Conservation (phyloP, 208 protist species). For the Wallacemonas sp. region DNA sequence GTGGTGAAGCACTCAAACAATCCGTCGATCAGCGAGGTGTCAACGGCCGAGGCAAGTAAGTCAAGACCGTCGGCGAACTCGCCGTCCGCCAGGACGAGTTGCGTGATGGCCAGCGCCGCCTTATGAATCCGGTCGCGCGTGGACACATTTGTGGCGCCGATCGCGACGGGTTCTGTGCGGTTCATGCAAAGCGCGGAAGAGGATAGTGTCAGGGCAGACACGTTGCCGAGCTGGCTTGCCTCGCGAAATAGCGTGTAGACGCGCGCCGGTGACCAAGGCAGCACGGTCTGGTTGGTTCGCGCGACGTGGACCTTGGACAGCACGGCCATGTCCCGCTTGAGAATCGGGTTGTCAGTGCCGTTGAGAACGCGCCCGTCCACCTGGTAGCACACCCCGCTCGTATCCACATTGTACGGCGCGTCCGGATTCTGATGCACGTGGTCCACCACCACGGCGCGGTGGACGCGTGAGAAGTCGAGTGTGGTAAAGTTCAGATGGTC, state of each 20-base stretch:
- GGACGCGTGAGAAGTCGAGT: slow-evolving; percentile 29
- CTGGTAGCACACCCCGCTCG: slow-evolving; percentile 37
- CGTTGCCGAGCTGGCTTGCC: not conserved
- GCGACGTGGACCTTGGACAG: not conserved
- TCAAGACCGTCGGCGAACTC: not conserved
- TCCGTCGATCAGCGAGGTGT: not conserved
- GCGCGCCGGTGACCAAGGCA: not conserved
- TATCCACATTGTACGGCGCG: not conserved
- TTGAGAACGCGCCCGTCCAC: slow-evolving; percentile 32
- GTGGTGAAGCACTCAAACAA: slow-evolving; percentile 1
- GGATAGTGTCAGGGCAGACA: slow-evolving; percentile 5
- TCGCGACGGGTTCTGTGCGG: not conserved
- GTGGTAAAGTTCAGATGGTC: slow-evolving; percentile 44
- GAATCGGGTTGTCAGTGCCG: not conserved
- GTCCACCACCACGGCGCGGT: slow-evolving; percentile 37
- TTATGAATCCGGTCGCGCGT: not conserved
- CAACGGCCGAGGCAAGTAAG: not conserved
- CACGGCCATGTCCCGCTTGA: not conserved
- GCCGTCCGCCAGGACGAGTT: not conserved
- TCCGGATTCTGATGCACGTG: slow-evolving; percentile 23
- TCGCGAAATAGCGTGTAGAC: not conserved
- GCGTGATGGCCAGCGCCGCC: slow-evolving; percentile 4
- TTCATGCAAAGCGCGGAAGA: not conserved
- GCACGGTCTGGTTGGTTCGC: not conserved
- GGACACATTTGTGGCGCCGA: not conserved